Base-by-base conservation (phyloP, 441 rosid species). In the Aleurites moluccanus region DNA sequence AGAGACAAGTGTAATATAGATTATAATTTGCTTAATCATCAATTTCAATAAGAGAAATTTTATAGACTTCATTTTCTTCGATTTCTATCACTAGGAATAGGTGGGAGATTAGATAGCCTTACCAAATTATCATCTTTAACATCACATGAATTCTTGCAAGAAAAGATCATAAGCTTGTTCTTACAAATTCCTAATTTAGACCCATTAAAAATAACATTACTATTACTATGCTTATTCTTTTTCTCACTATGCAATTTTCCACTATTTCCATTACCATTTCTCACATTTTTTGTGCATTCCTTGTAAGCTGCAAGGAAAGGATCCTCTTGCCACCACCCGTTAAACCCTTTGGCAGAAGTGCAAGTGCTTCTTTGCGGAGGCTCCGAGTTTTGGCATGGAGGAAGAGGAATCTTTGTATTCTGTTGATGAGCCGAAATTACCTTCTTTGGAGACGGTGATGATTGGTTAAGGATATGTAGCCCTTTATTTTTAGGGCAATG, bases 231-330 rank as follows among this genome's bases (percentile, higher is more conserved):
- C 55, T 50, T 18, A 14, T 20, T 15, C 28, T 47, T 70, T 56
- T 38, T 38, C 40, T 75, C 82, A n/a, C 20, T 40, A 7, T 35
- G n/a, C 77, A 30, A 2, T 23, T 61, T 30, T 10, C 23, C 10
- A 57, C 62, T 13, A 21, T 56, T 23, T 49, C 6, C 45, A 27
- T 78, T 75, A 21, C 52, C 28, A 70, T 70, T 75, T 64, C 67
- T 55, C 16, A 21, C 64, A 50, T 35, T 75, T 59, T 82, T 87
- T 9, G 84, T 86, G 82, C 91, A 89, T 71, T 85, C 87, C 79
- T 86, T 88, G 64, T 81, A 89, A 25, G 93, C 93, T 20, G 81
- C 86, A 15, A 88, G 79, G 56, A 89, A 89, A 25, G 93, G 93
- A 74, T 89, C 93, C 27, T 84, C 83, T 6, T 78, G 83, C 86